Evolutionary conservation across 2,329 filamentous ascomycete species (phyloP).

Genomic region (Cryphonectria nitschkei): DNA sequence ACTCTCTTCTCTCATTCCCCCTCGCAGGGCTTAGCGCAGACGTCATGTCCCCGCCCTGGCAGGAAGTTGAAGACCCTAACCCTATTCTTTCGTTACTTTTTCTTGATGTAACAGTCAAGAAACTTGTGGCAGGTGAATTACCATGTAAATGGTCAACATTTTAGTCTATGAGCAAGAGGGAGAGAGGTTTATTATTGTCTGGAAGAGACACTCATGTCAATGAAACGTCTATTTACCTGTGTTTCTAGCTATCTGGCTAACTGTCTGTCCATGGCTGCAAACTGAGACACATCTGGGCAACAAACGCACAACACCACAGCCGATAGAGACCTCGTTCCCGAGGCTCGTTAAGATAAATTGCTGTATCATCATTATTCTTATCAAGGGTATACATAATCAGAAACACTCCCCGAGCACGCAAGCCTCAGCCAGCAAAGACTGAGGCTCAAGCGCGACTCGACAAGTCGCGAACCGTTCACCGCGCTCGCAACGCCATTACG

Average conservation of each 20-base stretch:
- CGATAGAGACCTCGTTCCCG: neutral
- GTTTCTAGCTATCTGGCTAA: neutral
- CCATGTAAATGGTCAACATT: neutral
- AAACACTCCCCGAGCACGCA: neutral
- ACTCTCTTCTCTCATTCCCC: neutral
- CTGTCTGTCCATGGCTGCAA: neutral
- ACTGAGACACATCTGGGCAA: neutral
- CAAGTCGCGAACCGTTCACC: neutral
- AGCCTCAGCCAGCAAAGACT: neutral
- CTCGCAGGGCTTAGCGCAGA: slow-evolving; percentile 7
- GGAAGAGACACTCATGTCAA: neutral
- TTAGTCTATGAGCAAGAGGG: neutral
- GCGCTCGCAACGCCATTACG: neutral
- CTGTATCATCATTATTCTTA: slow-evolving; percentile 10
- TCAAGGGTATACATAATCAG: slow-evolving; percentile 9
- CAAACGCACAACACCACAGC: neutral
- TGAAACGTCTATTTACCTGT: neutral
- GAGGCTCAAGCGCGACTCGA: neutral
- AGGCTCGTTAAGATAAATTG: slow-evolving; percentile 2
- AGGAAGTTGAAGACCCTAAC: neutral
- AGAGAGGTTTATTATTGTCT: neutral
- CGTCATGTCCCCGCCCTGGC: slow-evolving; percentile 4
- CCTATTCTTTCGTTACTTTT: neutral
- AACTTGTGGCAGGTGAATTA: neutral
- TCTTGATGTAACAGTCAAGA: neutral